Evolutionary conservation across 805 yeast genomes (phyloP), one percentile per base, ranked within the genome.

Genomic region (Candida lessepsii): DNA sequence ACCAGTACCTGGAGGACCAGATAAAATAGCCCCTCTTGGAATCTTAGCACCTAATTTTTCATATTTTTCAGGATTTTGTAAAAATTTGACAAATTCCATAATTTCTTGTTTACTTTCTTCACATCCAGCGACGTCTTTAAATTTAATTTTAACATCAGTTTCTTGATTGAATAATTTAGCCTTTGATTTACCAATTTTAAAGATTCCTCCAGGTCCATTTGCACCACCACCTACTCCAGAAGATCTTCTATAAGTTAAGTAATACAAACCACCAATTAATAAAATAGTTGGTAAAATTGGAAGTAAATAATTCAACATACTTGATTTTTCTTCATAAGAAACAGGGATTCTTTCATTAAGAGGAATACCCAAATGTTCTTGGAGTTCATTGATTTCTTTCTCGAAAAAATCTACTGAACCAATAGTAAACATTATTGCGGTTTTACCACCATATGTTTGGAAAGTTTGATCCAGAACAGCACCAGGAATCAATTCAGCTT

Each of bases 1-100:
- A 78, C 97, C 97, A 2, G 97, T 89, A 71, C 97, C 97, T 30
- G 97, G 97, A 13, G 96, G 95, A 50, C 97, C 97, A 9, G 95
- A 83, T 37, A 89, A 67, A 49, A 89, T 86, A 5, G 96, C 97
- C 59, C 97, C 97, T 60, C 96, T 75, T 40, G 97, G 97, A 47
- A 89, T 89, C 61, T 88, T 86, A 9, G 96, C 97, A 33, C 97
- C 97, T 42, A 89, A 70, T 46, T 75, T 79, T 62, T 88, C 96
- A 63, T 87, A 89, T 59, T 86, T 86, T 35, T 70, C 66, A 8
- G 97, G 96, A 45, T 86, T 76, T 61, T 87, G 89, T 63, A 89
- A 73, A 56, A 89, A 89, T 58, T 82, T 80, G 40, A 89, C 97
- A 69, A 89, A 89, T 64, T 89, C 97, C 95, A 88, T 86, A 50